A percentile compares a stretch with the other conserved stretches of the same genome.
These are phyloP conservation scores for Globisporangium nagaii DNA, from an alignment of 352 stramenopile species.

Conservation along the genomic window DNA sequence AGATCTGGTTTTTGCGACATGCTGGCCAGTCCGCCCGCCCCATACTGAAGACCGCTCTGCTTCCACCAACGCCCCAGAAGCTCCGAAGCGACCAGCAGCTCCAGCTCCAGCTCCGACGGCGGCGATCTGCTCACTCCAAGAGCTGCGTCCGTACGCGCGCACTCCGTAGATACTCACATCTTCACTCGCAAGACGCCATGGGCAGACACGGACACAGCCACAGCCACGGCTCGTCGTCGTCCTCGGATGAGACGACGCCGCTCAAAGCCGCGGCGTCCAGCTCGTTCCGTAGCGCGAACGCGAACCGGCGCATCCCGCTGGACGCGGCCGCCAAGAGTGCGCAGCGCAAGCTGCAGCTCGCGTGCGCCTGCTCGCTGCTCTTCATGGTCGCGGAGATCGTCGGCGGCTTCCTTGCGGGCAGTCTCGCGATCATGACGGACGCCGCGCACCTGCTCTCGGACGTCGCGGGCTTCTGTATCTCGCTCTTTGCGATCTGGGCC, in stretches of 20 bases:
- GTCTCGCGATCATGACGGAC: conserved; percentile 93
- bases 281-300: conserved; percentile 3
- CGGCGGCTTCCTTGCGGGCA: conserved; percentile 91
- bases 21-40: background rate
- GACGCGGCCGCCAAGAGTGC: conserved; percentile 41
- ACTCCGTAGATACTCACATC: background rate
- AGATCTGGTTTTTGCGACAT: background rate
- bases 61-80: no score
- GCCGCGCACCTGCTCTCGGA: conserved; percentile 71
- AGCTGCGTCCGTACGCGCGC: background rate
- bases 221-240: conserved; percentile 21
- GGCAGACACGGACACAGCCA: conserved; percentile 2
- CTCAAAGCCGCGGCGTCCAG: conserved; percentile 28
- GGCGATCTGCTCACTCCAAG: background rate
- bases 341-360: conserved; percentile 60
- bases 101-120: background rate
- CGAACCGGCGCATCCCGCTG: conserved; percentile 46
- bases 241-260: conserved; percentile 48
- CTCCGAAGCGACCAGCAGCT: background rate
- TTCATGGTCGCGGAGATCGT: conserved; percentile 96
- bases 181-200: background rate
- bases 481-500: conserved; percentile 71
- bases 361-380: conserved; percentile 73
- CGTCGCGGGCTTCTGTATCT: conserved; percentile 71
- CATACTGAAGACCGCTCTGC: background rate